phyloP scores from a whole-genome alignment of 2,329 filamentous ascomycete genomes.

The Shiraia bambusicola region DNA sequence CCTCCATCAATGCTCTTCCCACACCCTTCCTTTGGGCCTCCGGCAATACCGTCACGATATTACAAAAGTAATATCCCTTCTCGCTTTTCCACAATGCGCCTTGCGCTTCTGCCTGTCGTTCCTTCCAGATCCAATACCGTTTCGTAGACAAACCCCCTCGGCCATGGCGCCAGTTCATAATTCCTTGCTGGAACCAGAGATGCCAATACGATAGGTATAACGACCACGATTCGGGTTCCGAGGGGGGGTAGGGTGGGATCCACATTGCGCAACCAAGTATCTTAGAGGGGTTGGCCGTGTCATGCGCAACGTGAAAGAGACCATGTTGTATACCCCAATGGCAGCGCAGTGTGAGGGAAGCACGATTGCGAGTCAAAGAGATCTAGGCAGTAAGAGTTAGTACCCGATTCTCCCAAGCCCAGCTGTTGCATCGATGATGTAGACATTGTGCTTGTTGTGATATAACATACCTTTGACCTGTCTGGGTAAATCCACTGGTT shows the following conservation, averaged over 20 bases:
- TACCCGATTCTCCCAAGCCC: too few species aligned
- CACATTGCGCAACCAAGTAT: constrained; percentile 74
- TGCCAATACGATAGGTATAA: constrained; percentile 65
- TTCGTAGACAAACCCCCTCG: constrained; percentile 67
- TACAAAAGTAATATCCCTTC: constrained; percentile 73
- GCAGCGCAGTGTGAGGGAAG: constrained; percentile 65
- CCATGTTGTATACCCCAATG: constrained; percentile 69
- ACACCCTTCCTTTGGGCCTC: constrained; percentile 67
- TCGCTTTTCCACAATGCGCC: constrained; percentile 64
- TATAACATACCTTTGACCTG: constrained; percentile 52
- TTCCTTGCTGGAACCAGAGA: constrained; percentile 66
- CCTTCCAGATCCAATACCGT: constrained; percentile 74
- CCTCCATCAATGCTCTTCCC: constrained; percentile 64
- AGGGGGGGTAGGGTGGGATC: constrained; percentile 59
- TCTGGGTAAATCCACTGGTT: constrained; percentile 66
- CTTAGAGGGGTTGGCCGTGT: constrained; percentile 50
- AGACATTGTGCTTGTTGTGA: not conserved
- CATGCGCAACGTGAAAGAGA: constrained; percentile 70
- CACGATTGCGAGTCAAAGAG: constrained; percentile 60
- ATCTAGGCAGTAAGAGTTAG: constrained; percentile 49
- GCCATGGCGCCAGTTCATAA: constrained; percentile 68
- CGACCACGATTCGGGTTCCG: constrained; percentile 58
- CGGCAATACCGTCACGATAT: constrained; percentile 70
- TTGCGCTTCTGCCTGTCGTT: constrained; percentile 63
- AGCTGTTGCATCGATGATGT: too few species aligned